Base-by-base conservation (phyloP, 371 early-diverging fungal species). In the Neoconidiobolus thromboides region DNA sequence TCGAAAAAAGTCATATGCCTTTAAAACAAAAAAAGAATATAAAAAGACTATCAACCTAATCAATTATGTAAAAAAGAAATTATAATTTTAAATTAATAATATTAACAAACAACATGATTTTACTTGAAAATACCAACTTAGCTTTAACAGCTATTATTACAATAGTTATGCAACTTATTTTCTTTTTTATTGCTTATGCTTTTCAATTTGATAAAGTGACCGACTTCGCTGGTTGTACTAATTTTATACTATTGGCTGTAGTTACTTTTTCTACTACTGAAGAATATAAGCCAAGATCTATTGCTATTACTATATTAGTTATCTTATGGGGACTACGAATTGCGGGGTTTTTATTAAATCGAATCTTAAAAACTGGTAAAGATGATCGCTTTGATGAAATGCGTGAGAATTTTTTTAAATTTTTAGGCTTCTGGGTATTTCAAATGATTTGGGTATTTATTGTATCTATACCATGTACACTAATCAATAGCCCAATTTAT, bases 161-260 rank as follows among this genome's bases (percentile, higher is more conserved):
- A n/a, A 9, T 60, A 39, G 3, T 12, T 12, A 58, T 58, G 43
- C 64, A 64, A 55, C 26, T 64, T 43, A 37, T 39, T 2, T 61
- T 64, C 44, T 64, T 61, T 64, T 4, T 48, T 2, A 43, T 61
- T 3, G 58, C 64, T 37, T 64, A 57, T 40, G n/a, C 36, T 3
- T 56, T 60, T 50, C 56, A 64, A 64, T 46, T 56, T 46, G 61
- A 64, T 57, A 61, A 58, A 51, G 60, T 64, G 1, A 64, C 61
- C 0, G 64, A 64, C 57, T 64, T 64, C 44, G 48, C 56, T 50
- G 61, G 61, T 41, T 55, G 56, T 3, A 48, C 57, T 10, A 64
- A 64, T 44, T 60, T 56, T 52, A 44, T 48, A 2, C 1, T 61
- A 15, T 12, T 64, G 3, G 56, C 57, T 15, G 43, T 64, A 10